Base-by-base conservation (phyloP, 2,329 filamentous ascomycete species). In the Beauveria pseudobassiana region DNA sequence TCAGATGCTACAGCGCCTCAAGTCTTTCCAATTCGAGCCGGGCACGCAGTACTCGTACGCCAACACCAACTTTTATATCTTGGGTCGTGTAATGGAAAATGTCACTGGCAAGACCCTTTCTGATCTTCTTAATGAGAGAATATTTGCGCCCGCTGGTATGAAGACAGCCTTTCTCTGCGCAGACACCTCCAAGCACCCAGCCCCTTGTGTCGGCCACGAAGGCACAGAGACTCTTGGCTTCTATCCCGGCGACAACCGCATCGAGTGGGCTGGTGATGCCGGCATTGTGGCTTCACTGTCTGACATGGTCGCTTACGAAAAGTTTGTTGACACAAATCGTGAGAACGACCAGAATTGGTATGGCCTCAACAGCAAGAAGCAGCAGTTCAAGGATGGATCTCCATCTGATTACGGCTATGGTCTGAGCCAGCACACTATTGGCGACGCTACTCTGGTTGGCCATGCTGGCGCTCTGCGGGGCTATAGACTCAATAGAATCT, bases 261-360 rank as follows among this genome's bases (percentile, higher is more conserved):
- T 79, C 53, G 75, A 79, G 63, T 79, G 77, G 77, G 71, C 76
- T 20, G 77, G 76, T 3, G 77, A 79, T 67, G 77, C 77, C 6
- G 77, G 77, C 8, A 67, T 78, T 14, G 75, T 74, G 3, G 77
- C 75, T 54, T 75, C 76, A 6, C 71, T 79, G 3, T 66, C 68
- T n/a, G 77, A 79, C 64, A 78, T 79, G 77, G 71, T 78, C 55
- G 74, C 74, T 0, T 79, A 77, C 61, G 77, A 79, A 64, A 70
- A 73, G 63, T 75, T 72, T 64, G 64, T 79, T 16, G 69, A 78
- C 57, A 64, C 62, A 40, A 68, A 67, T 4, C 68, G 66, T 51
- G 63, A 65, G 7, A 73, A 76, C 42, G 49, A 62, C 5, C 24
- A 71, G 5, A 75, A 72, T 63, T 68, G 71, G 63, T 78, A 78